Percentiles rank a stretch among this genome's conserved stretches.
phyloP scores from a whole-genome alignment of 2,329 filamentous ascomycete genomes.

The Aspergillus ibericus region DNA sequence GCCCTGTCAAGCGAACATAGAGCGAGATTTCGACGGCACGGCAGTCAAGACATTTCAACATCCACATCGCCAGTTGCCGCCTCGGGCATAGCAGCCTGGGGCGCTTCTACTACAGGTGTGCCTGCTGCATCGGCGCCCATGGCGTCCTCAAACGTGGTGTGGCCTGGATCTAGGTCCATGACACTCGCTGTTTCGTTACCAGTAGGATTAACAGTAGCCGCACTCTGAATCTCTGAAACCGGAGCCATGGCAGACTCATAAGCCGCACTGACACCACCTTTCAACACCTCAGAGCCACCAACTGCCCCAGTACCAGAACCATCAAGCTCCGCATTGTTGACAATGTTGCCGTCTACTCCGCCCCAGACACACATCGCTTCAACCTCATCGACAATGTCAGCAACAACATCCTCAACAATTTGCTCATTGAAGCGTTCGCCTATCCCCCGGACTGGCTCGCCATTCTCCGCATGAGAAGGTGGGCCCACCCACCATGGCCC shows the following conservation, averaged over 20 bases:
- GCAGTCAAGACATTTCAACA: slow-evolving; percentile 31
- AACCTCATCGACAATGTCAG: slow-evolving; percentile 91
- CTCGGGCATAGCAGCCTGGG: slow-evolving; percentile 15
- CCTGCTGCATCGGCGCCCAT: slow-evolving; percentile 24
- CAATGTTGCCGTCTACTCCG: slow-evolving; percentile 35
- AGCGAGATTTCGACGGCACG: background rate
- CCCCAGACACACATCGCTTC: slow-evolving; percentile 68
- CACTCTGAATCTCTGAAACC: slow-evolving; percentile 1
- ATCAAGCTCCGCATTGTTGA: slow-evolving; percentile 29
- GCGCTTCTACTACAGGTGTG: slow-evolving; percentile 22
- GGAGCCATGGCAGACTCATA: slow-evolving; percentile 27
- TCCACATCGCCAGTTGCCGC: slow-evolving; percentile 26
- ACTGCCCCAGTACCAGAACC: slow-evolving; percentile 25
- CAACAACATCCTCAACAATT: slow-evolving; percentile 90
- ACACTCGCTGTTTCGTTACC: slow-evolving; percentile 19
- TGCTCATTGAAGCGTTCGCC: slow-evolving; percentile 85
- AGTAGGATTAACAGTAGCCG: slow-evolving; percentile 17
- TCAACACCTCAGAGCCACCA: slow-evolving; percentile 34
- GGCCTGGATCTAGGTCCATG: slow-evolving; percentile 16
- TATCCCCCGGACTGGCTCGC: slow-evolving; percentile 57
- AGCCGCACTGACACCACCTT: slow-evolving; percentile 33
- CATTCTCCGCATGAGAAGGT: slow-evolving; percentile 50
- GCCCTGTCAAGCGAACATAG: background rate
- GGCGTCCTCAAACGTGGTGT: slow-evolving; percentile 24
- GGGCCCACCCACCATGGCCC: slow-evolving; percentile 91